Evolutionary conservation across 305 asterid genomes (phyloP), one percentile per base, ranked within the genome.

Genomic region (Fraxinus ornus): DNA sequence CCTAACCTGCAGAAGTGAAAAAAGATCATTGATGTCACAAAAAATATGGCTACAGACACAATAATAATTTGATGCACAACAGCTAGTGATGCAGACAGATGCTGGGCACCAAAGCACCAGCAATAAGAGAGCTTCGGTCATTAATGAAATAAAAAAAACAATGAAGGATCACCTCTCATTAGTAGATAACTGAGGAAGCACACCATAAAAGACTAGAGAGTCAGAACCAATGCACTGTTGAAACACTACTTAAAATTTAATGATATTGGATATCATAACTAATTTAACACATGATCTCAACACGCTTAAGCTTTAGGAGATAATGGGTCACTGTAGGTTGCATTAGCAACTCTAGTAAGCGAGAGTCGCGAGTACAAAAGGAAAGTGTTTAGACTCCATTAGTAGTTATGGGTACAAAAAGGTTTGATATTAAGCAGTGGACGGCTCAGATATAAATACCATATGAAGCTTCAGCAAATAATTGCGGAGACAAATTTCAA

Each of bases 1-100:
- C 85, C 98, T 88, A 62, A 97, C 98, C 99, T 97, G 94, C 86
- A 85, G 7, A 81, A 47, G 76, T 71, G 37, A 72, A 82, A 24
- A 77, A 70, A 22, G 28, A 22, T 75, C 77, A 21, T 80, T 73
- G n/a, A 79, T 22, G 36, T 55, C 32, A 80, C 78, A 71, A 52
- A 41, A 78, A 78, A 22, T 57, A 79, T 7, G 55, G 74, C 68
- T 5, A 64, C 76, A 44, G 68, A 8, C 52, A 52, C 30, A 7
- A 57, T 19, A 33, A 71, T 47, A 17, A n/a, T 30, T 55, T 1
- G 21, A 83, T 78, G 62, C 60, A 66, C 30, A 35, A 35, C 44
- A 62, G 74, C 19, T 2, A 9, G 44, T 73, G 70, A 81, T 28
- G 71, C 70, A 76, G 62, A 73, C 22, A 62, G 75, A 33, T 28